Conservation (phyloP, 768 basidiomycete species). For the Mycena kentingensis region DNA sequence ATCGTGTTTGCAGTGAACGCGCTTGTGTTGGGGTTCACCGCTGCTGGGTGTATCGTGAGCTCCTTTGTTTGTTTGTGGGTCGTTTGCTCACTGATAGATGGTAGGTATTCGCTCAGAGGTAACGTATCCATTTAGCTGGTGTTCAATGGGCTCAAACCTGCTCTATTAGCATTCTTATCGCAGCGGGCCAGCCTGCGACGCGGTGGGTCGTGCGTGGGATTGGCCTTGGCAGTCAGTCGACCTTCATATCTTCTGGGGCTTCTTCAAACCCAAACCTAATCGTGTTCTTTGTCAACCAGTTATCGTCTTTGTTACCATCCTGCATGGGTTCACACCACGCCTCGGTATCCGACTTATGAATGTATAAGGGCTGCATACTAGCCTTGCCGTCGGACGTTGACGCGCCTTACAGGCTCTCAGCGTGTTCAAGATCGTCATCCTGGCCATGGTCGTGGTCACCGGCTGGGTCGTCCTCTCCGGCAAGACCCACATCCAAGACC, state of each 20-base stretch:
- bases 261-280: background rate
- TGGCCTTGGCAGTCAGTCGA: conserved; percentile 58
- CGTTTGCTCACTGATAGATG: conserved; percentile 28
- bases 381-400: conserved; percentile 12
- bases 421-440: conserved; percentile 55
- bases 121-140: background rate
- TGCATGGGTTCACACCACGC: conserved; percentile 55
- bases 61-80: background rate
- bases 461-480: conserved; percentile 62
- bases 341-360: conserved; percentile 58
- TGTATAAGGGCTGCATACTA: conserved; percentile 29
- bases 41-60: conserved; percentile 50
- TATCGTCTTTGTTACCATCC: conserved; percentile 49
- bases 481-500: conserved; percentile 50
- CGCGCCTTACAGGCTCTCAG: conserved; percentile 46
- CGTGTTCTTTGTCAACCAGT: conserved; percentile 40
- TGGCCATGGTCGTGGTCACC: conserved; percentile 54
- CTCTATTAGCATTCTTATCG: conserved; percentile 46
- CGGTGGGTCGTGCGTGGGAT: conserved; percentile 60
- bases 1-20: conserved; percentile 51
- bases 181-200: conserved; percentile 40
- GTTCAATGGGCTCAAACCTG: background rate
- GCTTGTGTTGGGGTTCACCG: conserved; percentile 42
- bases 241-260: conserved; percentile 1
- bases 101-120: conserved; percentile 38